phyloP scores from a whole-genome alignment of 2,329 filamentous ascomycete species.

The Aulographum hederae region DNA sequence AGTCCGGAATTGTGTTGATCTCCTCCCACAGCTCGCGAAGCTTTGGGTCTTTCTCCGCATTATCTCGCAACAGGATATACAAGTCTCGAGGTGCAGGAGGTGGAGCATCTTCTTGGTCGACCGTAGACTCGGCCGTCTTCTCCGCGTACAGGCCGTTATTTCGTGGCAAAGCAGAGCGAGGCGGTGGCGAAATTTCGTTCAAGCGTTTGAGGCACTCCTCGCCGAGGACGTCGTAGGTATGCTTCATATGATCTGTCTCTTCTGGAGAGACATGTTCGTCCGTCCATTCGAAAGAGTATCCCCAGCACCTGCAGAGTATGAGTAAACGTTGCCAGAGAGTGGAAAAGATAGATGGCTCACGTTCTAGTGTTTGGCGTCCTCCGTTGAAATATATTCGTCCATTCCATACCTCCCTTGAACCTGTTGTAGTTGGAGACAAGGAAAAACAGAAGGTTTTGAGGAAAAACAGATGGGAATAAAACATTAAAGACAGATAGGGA shows the following conservation, averaged over 20 bases:
- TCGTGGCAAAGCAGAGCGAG: conserved; percentile 17
- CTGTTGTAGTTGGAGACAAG: too few species aligned
- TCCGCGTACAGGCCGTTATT: conserved; percentile 16
- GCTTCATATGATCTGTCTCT: conserved; percentile 40
- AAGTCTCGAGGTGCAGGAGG: conserved; percentile 31
- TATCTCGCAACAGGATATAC: conserved; percentile 41
- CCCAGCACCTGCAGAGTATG: conserved; percentile 37
- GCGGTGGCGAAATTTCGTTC: conserved; percentile 39
- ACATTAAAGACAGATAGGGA: too few species aligned
- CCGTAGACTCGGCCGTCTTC: conserved; percentile 10
- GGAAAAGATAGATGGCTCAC: conserved; percentile 13
- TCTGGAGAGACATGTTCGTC: conserved; percentile 41
- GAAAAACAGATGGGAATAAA: too few species aligned
- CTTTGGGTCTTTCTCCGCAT: conserved; percentile 37
- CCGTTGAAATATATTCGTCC: conserved; percentile 22
- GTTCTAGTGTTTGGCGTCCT: conserved; percentile 23
- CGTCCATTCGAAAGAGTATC: conserved; percentile 52
- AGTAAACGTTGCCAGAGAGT: not conserved
- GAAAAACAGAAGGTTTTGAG: too few species aligned
- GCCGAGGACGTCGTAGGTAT: conserved; percentile 49
- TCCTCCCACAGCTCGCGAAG: conserved; percentile 44
- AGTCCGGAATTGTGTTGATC: conserved; percentile 47
- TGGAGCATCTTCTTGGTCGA: conserved; percentile 7
- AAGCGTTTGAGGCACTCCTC: conserved; percentile 47
- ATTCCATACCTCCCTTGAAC: too few species aligned